A percentile compares a stretch with the other conserved stretches of the same genome.
phyloP scores from a whole-genome alignment of 2,329 filamentous ascomycete species.

The Xylaria arbuscula region DNA sequence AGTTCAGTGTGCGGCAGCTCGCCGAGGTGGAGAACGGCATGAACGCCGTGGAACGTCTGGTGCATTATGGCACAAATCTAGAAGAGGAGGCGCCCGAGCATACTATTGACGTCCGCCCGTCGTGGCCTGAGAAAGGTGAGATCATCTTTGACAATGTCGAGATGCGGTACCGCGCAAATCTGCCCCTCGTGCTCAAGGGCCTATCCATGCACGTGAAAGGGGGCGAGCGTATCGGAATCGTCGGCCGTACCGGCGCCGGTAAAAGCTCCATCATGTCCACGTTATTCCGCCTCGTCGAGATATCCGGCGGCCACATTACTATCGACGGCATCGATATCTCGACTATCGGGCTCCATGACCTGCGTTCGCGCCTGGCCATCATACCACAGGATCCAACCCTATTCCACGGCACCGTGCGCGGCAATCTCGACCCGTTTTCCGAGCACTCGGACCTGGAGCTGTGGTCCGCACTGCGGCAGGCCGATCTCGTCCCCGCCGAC shows the following conservation, averaged over 20 bases:
- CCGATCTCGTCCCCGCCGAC: slow-evolving; percentile 73
- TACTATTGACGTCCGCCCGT: slow-evolving; percentile 74
- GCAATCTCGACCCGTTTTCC: slow-evolving; percentile 83
- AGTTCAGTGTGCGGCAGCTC: slow-evolving; percentile 92
- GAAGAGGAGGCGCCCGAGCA: slow-evolving; percentile 91
- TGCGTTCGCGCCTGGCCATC: slow-evolving; percentile 81
- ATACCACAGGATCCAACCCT: slow-evolving; percentile 88
- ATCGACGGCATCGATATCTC: slow-evolving; percentile 77
- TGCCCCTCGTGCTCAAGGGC: slow-evolving; percentile 78
- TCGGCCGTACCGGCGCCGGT: slow-evolving; percentile 83
- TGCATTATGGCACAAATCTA: slow-evolving; percentile 87
- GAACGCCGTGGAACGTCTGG: slow-evolving; percentile 93
- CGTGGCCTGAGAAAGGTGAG: slow-evolving; percentile 89
- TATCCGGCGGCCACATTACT: slow-evolving; percentile 70
- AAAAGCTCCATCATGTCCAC: slow-evolving; percentile 88
- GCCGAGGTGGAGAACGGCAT: slow-evolving; percentile 98
- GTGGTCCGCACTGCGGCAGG: slow-evolving; percentile 81
- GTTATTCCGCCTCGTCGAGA: slow-evolving; percentile 79
- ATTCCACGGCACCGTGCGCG: slow-evolving; percentile 82
- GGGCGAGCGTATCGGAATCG: slow-evolving; percentile 83
- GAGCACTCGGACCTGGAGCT: slow-evolving; percentile 82
- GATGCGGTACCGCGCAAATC: slow-evolving; percentile 79
- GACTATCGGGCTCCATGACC: slow-evolving; percentile 77
- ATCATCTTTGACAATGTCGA: slow-evolving; percentile 79
- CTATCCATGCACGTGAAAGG: slow-evolving; percentile 77